phyloP scores from a whole-genome alignment of 176 grass and related monocot genomes.

The Tillandsia leiboldiana region DNA sequence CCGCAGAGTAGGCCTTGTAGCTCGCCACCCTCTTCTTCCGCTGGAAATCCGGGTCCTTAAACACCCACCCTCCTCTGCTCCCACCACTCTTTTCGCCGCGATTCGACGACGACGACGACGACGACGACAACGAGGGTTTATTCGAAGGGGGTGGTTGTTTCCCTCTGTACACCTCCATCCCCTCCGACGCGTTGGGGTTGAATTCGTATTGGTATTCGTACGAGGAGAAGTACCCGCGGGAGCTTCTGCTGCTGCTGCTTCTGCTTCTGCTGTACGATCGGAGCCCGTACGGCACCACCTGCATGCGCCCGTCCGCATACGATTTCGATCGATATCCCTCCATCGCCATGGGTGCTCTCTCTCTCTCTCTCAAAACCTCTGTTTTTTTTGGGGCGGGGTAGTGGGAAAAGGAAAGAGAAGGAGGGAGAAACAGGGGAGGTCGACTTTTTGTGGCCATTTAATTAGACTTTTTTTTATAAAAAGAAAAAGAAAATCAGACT shows the following conservation, averaged over 20 bases:
- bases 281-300: conserved; percentile 45
- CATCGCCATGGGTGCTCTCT: conserved; percentile 2
- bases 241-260: conserved; percentile 14
- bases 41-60: conserved; percentile 62
- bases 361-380: background rate
- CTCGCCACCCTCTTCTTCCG: conserved; percentile 70
- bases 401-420: background rate
- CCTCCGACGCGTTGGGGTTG: background rate
- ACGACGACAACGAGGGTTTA: too few relatives aligned
- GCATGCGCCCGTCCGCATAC: conserved; percentile 42
- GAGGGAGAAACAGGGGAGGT: too few relatives aligned
- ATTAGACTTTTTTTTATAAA: too few relatives aligned
- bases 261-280: conserved; percentile 23
- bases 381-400: background rate
- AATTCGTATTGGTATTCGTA: conserved; percentile 39
- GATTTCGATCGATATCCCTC: conserved; percentile 56
- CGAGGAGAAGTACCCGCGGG: conserved; percentile 5
- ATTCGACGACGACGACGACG: too few relatives aligned
- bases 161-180: conserved; percentile 22
- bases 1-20: conserved; percentile 71
- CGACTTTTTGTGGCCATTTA: too few relatives aligned
- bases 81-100: background rate
- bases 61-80: conserved; percentile 37
- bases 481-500: too few relatives aligned
- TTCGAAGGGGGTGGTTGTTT: background rate